These are phyloP conservation scores for Cucumis variabilis DNA, from an alignment of 331 rosid species.

Conservation along the genomic window DNA sequence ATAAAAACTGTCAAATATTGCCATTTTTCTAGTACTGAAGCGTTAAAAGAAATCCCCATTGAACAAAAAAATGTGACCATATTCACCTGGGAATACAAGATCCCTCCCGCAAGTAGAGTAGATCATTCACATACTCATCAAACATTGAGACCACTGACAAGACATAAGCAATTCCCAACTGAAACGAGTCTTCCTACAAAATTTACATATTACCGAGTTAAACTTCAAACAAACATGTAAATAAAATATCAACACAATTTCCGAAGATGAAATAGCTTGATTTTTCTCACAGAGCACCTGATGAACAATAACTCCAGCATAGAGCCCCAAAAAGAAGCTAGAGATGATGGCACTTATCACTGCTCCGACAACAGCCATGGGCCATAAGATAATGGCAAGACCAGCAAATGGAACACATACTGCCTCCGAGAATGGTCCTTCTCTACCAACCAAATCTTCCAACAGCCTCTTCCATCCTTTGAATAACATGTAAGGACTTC, in stretches of 20 bases:
- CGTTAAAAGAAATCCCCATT: background rate
- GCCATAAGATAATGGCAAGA: conserved; percentile 82
- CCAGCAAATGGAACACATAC: conserved; percentile 88
- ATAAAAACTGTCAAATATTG: no score
- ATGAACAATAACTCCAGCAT: conserved; percentile 70
- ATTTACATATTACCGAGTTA: background rate
- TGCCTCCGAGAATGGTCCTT: conserved; percentile 82
- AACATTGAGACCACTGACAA: conserved; percentile 72
- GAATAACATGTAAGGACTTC: conserved; percentile 81
- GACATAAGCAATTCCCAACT: conserved; percentile 71
- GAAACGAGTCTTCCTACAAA: conserved; percentile 64
- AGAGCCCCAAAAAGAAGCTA: conserved; percentile 69
- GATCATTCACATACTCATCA: conserved; percentile 84
- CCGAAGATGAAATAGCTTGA: background rate
- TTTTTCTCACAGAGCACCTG: conserved; percentile 48
- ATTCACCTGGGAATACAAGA: conserved; percentile 83
- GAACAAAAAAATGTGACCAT: background rate
- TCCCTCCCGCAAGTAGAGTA: conserved; percentile 81
- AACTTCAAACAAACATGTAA: background rate
- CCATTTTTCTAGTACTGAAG: no score
- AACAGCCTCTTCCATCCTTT: conserved; percentile 86
- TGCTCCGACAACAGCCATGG: conserved; percentile 70
- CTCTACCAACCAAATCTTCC: conserved; percentile 83
- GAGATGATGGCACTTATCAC: conserved; percentile 54
- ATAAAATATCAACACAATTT: background rate